A percentile compares a stretch with the other conserved stretches of the same genome.
phyloP scores from a whole-genome alignment of 352 stramenopile species.

The Globisporangium cystogenes region DNA sequence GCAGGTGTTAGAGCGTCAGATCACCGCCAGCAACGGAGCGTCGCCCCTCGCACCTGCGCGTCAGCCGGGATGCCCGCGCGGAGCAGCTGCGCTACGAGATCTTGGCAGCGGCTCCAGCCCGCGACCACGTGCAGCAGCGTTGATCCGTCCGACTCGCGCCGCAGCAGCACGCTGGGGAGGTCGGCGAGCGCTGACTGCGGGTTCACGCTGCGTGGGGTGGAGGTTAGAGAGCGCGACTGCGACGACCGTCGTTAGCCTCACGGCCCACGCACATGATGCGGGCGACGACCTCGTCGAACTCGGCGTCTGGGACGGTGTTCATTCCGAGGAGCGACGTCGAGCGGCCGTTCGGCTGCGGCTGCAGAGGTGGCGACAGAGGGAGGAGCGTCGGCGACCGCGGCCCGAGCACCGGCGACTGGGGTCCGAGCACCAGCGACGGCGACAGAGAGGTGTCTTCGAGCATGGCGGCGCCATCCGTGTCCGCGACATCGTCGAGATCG shows the following conservation, averaged over 20 bases:
- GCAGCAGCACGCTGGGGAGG: slow-evolving; percentile 20
- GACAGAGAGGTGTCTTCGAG: too few relatives aligned
- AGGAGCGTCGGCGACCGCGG: too few relatives aligned
- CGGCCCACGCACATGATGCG: slow-evolving; percentile 35
- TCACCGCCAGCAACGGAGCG: background rate
- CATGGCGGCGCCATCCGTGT: background rate
- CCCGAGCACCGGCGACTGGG: too few relatives aligned
- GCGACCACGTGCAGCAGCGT: slow-evolving; percentile 55
- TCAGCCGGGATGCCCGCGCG: slow-evolving; percentile 28
- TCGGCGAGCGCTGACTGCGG: slow-evolving; percentile 24
- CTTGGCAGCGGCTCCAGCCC: slow-evolving; percentile 43
- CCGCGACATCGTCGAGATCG: too few relatives aligned
- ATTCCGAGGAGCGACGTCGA: slow-evolving; percentile 8
- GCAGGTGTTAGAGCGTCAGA: background rate
- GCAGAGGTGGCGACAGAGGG: too few relatives aligned
- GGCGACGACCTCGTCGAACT: slow-evolving; percentile 42
- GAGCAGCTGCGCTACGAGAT: slow-evolving; percentile 42
- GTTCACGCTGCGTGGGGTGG: slow-evolving; percentile 22
- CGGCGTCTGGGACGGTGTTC: slow-evolving; percentile 26
- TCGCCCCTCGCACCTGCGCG: slow-evolving; percentile 9
- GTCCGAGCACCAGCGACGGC: slow-evolving; percentile 3
- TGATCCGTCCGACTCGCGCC: slow-evolving; percentile 34
- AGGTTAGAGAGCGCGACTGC: background rate
- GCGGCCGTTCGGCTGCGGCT: background rate
- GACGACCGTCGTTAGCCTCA: too few relatives aligned